Evolutionary conservation across 2,329 filamentous ascomycete species (phyloP).

Genomic region (Raffaelea albimanens): DNA sequence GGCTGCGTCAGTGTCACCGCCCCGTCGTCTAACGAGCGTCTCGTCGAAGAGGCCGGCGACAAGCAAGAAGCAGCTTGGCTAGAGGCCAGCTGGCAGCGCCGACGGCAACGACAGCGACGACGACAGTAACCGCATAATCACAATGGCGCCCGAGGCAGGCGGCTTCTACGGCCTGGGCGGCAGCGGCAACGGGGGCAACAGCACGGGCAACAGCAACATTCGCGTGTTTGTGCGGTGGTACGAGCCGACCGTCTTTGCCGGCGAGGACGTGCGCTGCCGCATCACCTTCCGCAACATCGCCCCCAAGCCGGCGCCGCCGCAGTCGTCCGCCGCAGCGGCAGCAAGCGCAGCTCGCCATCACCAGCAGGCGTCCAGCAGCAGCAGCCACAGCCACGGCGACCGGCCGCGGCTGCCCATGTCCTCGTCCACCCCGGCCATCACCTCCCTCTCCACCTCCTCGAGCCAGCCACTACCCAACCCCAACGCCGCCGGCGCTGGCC

Average conservation of each 20-base stretch:
- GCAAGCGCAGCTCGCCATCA: constrained; percentile 10
- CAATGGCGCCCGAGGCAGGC: constrained; percentile 8
- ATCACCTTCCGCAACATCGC: constrained; percentile 92
- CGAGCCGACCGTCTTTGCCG: constrained; percentile 88
- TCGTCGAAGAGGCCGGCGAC: neutral
- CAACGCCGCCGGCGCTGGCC: neutral
- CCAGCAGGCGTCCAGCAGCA: constrained; percentile 19
- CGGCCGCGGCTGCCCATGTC: too few relatives aligned
- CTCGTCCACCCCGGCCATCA: neutral
- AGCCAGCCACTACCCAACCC: neutral
- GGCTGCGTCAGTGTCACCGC: neutral
- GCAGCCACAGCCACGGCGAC: constrained; percentile 1
- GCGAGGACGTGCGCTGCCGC: constrained; percentile 89
- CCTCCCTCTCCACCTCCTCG: constrained; percentile 11
- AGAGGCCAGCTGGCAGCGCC: too few relatives aligned
- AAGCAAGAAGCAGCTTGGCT: too few relatives aligned
- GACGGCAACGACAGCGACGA: too few relatives aligned
- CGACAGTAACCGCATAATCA: neutral
- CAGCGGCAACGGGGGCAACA: neutral
- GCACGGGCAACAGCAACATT: constrained; percentile 52
- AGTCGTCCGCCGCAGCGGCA: constrained; percentile 15
- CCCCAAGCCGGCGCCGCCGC: constrained; percentile 6
- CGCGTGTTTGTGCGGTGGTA: constrained; percentile 94
- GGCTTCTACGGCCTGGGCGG: neutral
- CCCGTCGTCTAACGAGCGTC: neutral